Evolutionary conservation across 495 filamentous ascomycete genomes (phyloP), one percentile per base, ranked within the genome.

Genomic region (Podospora sp.): DNA sequence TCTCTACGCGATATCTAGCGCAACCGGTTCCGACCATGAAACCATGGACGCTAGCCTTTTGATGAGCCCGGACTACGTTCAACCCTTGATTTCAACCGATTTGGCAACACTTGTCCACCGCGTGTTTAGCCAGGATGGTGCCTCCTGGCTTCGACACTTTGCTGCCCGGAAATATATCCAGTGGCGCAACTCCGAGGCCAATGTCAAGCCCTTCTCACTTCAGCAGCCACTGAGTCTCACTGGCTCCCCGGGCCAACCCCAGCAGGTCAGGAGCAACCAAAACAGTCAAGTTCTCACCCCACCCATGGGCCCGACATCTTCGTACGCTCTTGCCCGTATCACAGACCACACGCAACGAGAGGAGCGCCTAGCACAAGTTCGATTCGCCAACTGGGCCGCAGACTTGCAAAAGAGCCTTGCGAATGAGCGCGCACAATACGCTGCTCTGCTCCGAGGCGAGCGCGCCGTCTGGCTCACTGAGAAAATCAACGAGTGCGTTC

Each of bases 31-130:
- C 59, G 93, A 99, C 75, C 80, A 89, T 60, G 93, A 97, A 24
- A 90, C 84, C 55, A 97, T 99, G 92, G 95, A 99, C 73, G 95
- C 95, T 27, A 96, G 92, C 72, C 86, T 95, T 0, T 83, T 99
- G 16, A 99, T 99, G 95, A 92, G 88, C 56, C 89, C 96, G 2
- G 91, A 94, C 70, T 99, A 99, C 75, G 82, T 97, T 20, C 90
- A 92, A 65, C 96, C 96, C 3, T 83, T 98, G 1, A 78, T 92
- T 12, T 75, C 85, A 27, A 94, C 93, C 22, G 96, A 99, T 68
- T 85, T 99, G 8, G 69, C 73, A 12, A 73, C 78, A 16, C 82
- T 99, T 14, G 89, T 97, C 46, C 77, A 85, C 33, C 85, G 87
- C 36, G 78, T 98, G 11, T 94, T 99, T 71, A 88, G 92, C 50